These are phyloP conservation scores for thale cress (Arabidopsis thaliana) DNA, from an alignment of 345 rosid species.

Conservation along the genomic window TAIR10.1 NC_003070.9:19831501-19832000, in stretches of 20 bases:
- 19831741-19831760: slow-evolving; percentile 31
- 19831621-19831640: slow-evolving; percentile 78
- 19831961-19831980: slow-evolving; percentile 33
- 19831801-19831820: slow-evolving; percentile 25
- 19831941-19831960: slow-evolving; percentile 42
- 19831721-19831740: slow-evolving; percentile 27
- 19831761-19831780: slow-evolving; percentile 25
- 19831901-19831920: slow-evolving; percentile 31
- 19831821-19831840: slow-evolving; percentile 27
- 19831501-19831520: slow-evolving; percentile 39
- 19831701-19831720: slow-evolving; percentile 50
- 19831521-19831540: slow-evolving; percentile 34
- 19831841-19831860: slow-evolving; percentile 24
- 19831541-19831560: slow-evolving; percentile 5
- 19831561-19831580: slow-evolving; percentile 14
- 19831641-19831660: slow-evolving; percentile 55
- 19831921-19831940: slow-evolving; percentile 17
- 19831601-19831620: slow-evolving; percentile 51
- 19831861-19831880: slow-evolving; percentile 39
- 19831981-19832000: slow-evolving; percentile 44
- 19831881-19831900: slow-evolving; percentile 20
- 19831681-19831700: slow-evolving; percentile 69
- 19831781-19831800: slow-evolving; percentile 1
- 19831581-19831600: slow-evolving; percentile 43
- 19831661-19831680: slow-evolving; percentile 51